Evolutionary conservation across 108 stramenopile species (phyloP).

Genomic region (Skeletonema tropicum): DNA sequence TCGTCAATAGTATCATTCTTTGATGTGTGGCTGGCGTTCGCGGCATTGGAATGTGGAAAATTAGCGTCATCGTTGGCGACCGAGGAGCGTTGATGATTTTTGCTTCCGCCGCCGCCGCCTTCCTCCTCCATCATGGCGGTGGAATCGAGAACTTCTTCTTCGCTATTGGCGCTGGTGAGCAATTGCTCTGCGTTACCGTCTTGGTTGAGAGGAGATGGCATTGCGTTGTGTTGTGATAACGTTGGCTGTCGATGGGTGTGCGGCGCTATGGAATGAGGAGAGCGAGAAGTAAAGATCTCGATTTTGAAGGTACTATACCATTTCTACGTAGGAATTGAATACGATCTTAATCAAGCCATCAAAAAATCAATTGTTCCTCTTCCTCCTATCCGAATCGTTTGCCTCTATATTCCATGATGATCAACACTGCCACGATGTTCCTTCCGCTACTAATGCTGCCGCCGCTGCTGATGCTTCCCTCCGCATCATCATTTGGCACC

Average conservation of each 20-base stretch:
- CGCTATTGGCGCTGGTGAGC: neutral
- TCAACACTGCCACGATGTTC: neutral
- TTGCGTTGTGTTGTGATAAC: neutral
- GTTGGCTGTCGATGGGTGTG: neutral
- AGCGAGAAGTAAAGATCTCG: no score
- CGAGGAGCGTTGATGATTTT: neutral
- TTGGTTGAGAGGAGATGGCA: neutral
- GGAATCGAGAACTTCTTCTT: neutral
- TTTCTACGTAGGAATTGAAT: neutral
- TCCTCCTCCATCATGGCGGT: neutral
- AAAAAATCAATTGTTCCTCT: no score
- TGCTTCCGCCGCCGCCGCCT: neutral
- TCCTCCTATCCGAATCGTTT: neutral
- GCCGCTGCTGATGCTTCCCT: neutral
- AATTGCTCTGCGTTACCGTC: neutral
- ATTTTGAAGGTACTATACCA: no score
- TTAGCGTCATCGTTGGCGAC: neutral
- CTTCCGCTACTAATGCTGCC: neutral
- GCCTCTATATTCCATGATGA: neutral
- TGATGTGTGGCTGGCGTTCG: neutral
- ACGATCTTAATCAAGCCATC: no score
- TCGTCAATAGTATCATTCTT: neutral
- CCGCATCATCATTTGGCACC: neutral
- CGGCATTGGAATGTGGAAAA: neutral
- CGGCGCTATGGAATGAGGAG: no score